Conservation (phyloP, 2,329 filamentous ascomycete species). For the Cadophora gregata region DNA sequence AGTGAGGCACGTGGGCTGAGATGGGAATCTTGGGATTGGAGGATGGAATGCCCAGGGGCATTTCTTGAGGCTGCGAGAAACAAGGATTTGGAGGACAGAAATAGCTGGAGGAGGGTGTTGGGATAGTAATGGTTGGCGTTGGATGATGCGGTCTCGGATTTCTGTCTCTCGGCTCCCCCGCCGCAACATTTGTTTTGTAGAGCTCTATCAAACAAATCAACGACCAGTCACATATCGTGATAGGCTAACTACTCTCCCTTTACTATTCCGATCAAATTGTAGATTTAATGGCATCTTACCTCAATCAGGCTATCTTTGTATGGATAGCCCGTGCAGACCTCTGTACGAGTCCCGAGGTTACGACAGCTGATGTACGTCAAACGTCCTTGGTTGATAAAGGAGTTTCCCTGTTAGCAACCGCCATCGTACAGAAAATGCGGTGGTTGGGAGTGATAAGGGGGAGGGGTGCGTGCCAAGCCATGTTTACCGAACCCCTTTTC, state of each 20-base stretch:
- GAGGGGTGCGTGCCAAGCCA: neutral
- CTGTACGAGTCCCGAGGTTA: too few species aligned
- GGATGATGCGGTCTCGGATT: neutral
- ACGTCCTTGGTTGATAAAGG: too few species aligned
- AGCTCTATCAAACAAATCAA: too few species aligned
- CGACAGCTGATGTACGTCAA: too few species aligned
- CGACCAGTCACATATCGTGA: too few species aligned
- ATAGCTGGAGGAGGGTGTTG: neutral
- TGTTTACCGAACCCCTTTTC: neutral
- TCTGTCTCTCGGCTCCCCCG: neutral
- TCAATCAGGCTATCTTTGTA: too few species aligned
- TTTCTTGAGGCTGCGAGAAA: neutral
- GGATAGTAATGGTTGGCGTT: neutral
- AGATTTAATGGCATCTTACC: too few species aligned
- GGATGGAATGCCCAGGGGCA: neutral
- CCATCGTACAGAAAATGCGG: neutral
- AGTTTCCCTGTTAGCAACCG: too few species aligned
- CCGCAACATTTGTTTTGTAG: too few species aligned
- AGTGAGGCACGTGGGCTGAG: slow-evolving; percentile 19
- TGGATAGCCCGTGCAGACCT: too few species aligned
- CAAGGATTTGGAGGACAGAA: neutral
- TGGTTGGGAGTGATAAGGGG: neutral
- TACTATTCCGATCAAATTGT: too few species aligned
- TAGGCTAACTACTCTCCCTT: too few species aligned
- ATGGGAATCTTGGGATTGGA: neutral